Percentiles rank a stretch among this genome's conserved stretches.
phyloP scores from a whole-genome alignment of 495 filamentous ascomycete species.

The Tetracladium setigerum region DNA sequence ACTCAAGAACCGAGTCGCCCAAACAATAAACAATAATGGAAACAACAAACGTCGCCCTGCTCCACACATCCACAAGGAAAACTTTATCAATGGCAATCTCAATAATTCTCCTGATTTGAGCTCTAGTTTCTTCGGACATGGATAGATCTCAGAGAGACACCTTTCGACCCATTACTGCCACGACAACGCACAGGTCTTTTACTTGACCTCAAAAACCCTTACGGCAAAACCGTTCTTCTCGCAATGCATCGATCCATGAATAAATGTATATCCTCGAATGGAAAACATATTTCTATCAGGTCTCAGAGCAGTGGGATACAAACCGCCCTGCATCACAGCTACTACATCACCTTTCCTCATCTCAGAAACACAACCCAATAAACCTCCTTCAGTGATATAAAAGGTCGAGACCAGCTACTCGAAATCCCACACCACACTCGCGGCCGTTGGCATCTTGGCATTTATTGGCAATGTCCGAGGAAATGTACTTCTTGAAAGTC shows the following conservation, averaged over 20 bases:
- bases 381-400: slow-evolving; percentile 11
- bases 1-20: too few relatives aligned
- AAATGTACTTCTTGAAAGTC: slow-evolving; percentile 11
- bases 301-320: slow-evolving; percentile 1
- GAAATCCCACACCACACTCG: slow-evolving; percentile 16
- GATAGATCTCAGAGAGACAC: too few relatives aligned
- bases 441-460: slow-evolving; percentile 11
- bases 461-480: slow-evolving; percentile 8
- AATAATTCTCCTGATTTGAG: too few relatives aligned
- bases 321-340: background rate
- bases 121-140: too few relatives aligned
- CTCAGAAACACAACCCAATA: slow-evolving; percentile 5
- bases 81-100: too few relatives aligned
- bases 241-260: slow-evolving; percentile 3
- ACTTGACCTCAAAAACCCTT: background rate
- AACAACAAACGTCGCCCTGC: too few relatives aligned
- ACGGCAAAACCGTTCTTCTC: background rate
- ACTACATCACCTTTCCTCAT: slow-evolving; percentile 4
- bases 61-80: too few relatives aligned
- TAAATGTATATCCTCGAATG: background rate
- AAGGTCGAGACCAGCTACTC: slow-evolving; percentile 14
- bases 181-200: too few relatives aligned
- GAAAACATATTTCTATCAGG: background rate
- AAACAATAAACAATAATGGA: too few relatives aligned
- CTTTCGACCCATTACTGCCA: too few relatives aligned